These are phyloP conservation scores for Boletus insuetus DNA, from an alignment of 768 basidiomycete genomes.

Conservation along the genomic window DNA sequence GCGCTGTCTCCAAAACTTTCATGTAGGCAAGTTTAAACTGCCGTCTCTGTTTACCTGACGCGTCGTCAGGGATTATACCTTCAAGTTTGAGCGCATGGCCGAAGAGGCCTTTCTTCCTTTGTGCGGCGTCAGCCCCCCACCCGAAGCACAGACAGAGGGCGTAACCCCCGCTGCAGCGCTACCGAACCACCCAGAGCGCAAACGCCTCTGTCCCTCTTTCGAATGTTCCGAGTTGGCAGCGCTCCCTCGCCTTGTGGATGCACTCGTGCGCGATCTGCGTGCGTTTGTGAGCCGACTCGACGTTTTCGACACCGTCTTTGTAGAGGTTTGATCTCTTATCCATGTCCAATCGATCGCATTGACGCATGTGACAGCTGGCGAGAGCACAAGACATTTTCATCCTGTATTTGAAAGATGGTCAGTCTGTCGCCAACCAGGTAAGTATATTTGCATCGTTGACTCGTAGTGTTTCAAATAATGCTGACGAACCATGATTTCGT, in stretches of 20 bases:
- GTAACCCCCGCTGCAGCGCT: background rate
- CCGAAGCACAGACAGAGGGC: background rate
- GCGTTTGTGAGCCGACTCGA: constrained; percentile 4
- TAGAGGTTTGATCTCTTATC: constrained; percentile 7
- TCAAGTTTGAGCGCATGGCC: constrained; percentile 1
- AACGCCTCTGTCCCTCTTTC: background rate
- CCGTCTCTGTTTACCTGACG: background rate
- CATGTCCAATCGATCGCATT: background rate
- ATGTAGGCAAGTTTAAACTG: background rate
- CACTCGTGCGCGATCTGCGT: constrained; percentile 9
- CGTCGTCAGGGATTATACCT: constrained; percentile 5
- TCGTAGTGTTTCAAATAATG: too few species aligned
- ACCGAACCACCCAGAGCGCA: background rate
- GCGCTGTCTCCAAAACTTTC: background rate
- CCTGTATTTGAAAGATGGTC: constrained; percentile 21
- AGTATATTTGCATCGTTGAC: background rate
- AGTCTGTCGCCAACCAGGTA: constrained; percentile 10
- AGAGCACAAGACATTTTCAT: constrained; percentile 17
- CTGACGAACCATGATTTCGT: background rate
- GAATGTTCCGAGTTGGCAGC: background rate
- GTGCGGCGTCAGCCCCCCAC: background rate
- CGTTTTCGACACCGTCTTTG: constrained; percentile 9
- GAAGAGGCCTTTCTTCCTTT: constrained; percentile 4
- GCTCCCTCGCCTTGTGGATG: background rate
- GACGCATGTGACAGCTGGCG: constrained; percentile 5